These are phyloP conservation scores for Daldinia sp. DNA, from an alignment of 2,329 filamentous ascomycete genomes.

Conservation along the genomic window DNA sequence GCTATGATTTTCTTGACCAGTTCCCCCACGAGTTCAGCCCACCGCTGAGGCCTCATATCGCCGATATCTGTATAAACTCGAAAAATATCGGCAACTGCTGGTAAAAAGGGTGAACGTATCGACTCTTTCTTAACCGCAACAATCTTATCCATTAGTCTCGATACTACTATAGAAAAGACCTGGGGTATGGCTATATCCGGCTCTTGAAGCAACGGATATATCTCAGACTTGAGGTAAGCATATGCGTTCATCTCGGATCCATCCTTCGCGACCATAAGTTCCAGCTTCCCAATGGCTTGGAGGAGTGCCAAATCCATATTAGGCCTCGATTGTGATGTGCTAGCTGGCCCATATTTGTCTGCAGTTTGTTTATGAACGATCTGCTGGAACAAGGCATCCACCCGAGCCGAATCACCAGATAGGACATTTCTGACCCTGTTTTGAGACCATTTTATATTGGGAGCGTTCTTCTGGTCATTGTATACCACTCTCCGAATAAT, in stretches of 20 bases:
- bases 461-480: neutral
- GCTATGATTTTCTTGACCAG: slow-evolving; percentile 47
- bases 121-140: slow-evolving; percentile 46
- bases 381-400: slow-evolving; percentile 43
- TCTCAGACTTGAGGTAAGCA: slow-evolving; percentile 38
- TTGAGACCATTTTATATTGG: slow-evolving; percentile 13
- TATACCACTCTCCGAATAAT: slow-evolving; percentile 8
- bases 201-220: slow-evolving; percentile 45
- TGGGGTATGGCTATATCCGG: slow-evolving; percentile 41
- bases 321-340: neutral
- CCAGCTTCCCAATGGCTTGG: slow-evolving; percentile 39
- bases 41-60: slow-evolving; percentile 46
- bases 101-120: slow-evolving; percentile 45
- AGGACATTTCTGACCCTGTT: neutral
- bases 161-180: slow-evolving; percentile 45
- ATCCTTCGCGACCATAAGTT: slow-evolving; percentile 47
- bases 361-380: slow-evolving; percentile 40
- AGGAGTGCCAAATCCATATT: slow-evolving; percentile 35
- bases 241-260: slow-evolving; percentile 40
- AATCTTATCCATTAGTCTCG: slow-evolving; percentile 46
- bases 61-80: slow-evolving; percentile 48
- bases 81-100: slow-evolving; percentile 51
- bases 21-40: slow-evolving; percentile 48
- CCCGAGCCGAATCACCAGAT: slow-evolving; percentile 21
- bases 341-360: slow-evolving; percentile 12